Percentiles rank a stretch among this genome's conserved stretches.
Conservation (phyloP, 352 stramenopile species). For the Phytophthora megakarya region DNA sequence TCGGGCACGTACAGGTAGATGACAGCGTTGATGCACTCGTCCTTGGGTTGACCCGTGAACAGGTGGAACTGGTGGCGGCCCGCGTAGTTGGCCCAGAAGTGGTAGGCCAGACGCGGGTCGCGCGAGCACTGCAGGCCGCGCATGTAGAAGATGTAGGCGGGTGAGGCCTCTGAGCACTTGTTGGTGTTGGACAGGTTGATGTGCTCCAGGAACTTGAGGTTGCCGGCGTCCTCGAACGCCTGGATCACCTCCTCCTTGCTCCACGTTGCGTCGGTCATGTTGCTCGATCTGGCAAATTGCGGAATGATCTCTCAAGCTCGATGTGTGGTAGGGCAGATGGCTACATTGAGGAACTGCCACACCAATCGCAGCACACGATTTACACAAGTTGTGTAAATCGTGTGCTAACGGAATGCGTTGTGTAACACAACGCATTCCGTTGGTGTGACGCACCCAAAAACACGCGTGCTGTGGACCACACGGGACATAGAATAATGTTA, state of each 20-base stretch:
- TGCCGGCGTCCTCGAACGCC: conserved; percentile 56
- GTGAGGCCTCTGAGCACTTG: conserved; percentile 51
- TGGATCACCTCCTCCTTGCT: conserved; percentile 55
- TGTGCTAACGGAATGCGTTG: too few relatives aligned
- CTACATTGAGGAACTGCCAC: conserved; percentile 11
- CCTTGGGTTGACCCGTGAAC: conserved; percentile 62
- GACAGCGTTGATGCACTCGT: conserved; percentile 58
- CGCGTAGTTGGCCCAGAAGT: conserved; percentile 74
- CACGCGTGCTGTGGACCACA: conserved; percentile 10
- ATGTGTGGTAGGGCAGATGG: conserved; percentile 27
- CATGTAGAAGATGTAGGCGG: conserved; percentile 68
- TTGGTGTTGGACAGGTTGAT: conserved; percentile 71
- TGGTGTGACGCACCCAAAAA: conserved; percentile 19
- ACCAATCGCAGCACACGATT: conserved; percentile 10
- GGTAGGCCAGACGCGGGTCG: conserved; percentile 65
- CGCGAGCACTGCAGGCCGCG: conserved; percentile 64
- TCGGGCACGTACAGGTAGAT: conserved; percentile 70
- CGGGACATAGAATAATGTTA: conserved; percentile 4
- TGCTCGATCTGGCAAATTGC: conserved; percentile 5
- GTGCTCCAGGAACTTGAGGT: conserved; percentile 77
- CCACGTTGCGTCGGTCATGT: conserved; percentile 36
- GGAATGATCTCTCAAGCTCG: conserved; percentile 20
- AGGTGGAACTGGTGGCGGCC: conserved; percentile 74
- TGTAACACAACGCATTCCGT: conserved; percentile 31
- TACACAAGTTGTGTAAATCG: too few relatives aligned